phyloP scores from a whole-genome alignment of 2,329 filamentous ascomycete species.

The Colletotrichum plurivorum region DNA sequence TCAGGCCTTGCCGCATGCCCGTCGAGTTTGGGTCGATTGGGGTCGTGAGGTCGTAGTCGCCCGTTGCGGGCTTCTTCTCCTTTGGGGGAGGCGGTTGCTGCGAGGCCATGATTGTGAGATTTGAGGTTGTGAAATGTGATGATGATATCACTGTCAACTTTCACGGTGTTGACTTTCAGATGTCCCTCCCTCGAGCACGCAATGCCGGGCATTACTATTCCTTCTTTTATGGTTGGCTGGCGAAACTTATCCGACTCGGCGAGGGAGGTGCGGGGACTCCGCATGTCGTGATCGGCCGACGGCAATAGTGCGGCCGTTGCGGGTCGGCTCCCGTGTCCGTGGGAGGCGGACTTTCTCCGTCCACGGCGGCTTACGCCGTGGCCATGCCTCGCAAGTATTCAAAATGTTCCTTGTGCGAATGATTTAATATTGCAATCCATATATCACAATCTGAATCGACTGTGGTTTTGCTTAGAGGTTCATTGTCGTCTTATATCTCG shows the following conservation, averaged over 20 bases:
- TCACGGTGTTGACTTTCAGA: not conserved
- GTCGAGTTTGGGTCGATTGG: conserved; percentile 62
- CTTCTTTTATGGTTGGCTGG: conserved; percentile 29
- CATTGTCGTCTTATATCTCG: not conserved
- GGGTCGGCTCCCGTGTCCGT: conserved; percentile 17
- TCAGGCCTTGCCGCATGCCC: conserved; percentile 75
- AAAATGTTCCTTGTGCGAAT: not conserved
- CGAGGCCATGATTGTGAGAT: not conserved
- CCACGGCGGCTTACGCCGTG: not conserved
- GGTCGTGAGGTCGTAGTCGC: conserved; percentile 75
- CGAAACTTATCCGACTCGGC: conserved; percentile 23
- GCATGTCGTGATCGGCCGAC: conserved; percentile 38
- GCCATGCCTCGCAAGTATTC: not conserved
- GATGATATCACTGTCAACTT: not conserved
- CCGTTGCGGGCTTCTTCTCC: conserved; percentile 25
- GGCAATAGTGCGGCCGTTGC: conserved; percentile 26
- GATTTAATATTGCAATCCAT: not conserved
- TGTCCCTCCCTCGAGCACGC: not conserved
- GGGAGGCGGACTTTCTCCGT: conserved; percentile 28
- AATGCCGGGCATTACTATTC: conserved; percentile 21
- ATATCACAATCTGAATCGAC: too few relatives aligned
- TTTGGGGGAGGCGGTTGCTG: not conserved
- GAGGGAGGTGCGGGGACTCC: conserved; percentile 28
- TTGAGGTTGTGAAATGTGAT: not conserved
- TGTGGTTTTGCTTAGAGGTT: not conserved